A percentile compares a stretch with the other conserved stretches of the same genome.
Conservation (phyloP, 2,329 filamentous ascomycete genomes). For the Trichoderma aggressivum region DNA sequence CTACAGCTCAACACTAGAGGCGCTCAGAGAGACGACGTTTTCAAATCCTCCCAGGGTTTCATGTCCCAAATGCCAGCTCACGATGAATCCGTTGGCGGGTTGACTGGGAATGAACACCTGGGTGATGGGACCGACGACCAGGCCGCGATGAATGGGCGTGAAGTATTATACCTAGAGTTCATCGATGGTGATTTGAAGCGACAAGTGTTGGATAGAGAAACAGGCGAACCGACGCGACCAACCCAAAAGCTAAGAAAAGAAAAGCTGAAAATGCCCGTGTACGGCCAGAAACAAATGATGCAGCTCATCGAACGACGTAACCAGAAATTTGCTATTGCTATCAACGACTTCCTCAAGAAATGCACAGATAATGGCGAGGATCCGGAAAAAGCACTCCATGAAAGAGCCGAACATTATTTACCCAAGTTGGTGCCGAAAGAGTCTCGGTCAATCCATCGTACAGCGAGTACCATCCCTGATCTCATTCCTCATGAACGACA, state of each 20-base stretch:
- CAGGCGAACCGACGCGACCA: constrained; percentile 67
- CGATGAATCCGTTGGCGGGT: constrained; percentile 55
- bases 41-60: constrained; percentile 49
- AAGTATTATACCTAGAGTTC: constrained; percentile 89
- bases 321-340: constrained; percentile 71
- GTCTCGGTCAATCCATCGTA: constrained; percentile 28
- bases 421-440: constrained; percentile 54
- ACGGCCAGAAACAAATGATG: constrained; percentile 88
- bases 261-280: constrained; percentile 86
- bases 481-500: constrained; percentile 78
- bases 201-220: constrained; percentile 68
- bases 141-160: constrained; percentile 40
- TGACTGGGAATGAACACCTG: constrained; percentile 48
- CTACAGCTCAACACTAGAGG: constrained; percentile 76
- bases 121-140: constrained; percentile 24
- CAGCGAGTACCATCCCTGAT: constrained; percentile 54
- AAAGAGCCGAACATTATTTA: constrained; percentile 57
- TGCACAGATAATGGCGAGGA: constrained; percentile 65
- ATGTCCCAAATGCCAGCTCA: constrained; percentile 49
- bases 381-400: constrained; percentile 61
- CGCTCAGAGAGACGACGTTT: constrained; percentile 60
- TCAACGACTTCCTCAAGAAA: constrained; percentile 72
- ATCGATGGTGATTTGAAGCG: constrained; percentile 86
- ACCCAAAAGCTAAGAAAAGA: constrained; percentile 69
- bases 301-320: constrained; percentile 87